Percentiles rank a stretch among this genome's conserved stretches.
phyloP scores from a whole-genome alignment of 2,329 filamentous ascomycete species.

The Metarhizium humberi region DNA sequence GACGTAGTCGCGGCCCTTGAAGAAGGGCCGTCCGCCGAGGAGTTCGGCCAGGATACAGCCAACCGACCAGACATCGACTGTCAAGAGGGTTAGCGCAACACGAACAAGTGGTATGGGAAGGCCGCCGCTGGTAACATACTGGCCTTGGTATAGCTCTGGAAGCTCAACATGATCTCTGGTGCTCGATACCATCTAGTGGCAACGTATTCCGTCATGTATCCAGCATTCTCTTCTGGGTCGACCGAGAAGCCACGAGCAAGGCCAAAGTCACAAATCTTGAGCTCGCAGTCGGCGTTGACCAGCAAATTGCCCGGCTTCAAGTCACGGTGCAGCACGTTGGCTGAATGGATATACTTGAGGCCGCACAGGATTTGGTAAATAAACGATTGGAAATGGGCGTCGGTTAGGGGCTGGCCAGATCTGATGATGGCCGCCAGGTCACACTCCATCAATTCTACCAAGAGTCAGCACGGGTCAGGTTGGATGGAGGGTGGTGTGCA shows the following conservation, averaged over 20 bases:
- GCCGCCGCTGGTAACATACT: conserved; percentile 54
- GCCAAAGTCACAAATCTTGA: conserved; percentile 99
- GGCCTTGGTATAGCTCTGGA: conserved; percentile 99
- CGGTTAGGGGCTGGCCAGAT: conserved; percentile 91
- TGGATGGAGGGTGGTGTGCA: no score
- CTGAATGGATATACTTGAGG: conserved; percentile 98
- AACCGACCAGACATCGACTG: conserved; percentile 98
- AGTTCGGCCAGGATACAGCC: conserved; percentile 96
- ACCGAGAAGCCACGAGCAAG: conserved; percentile 93
- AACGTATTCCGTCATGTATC: conserved; percentile 99
- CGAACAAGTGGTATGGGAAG: not conserved
- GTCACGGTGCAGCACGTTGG: conserved; percentile 94
- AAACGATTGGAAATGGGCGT: conserved; percentile 98
- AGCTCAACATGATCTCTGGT: conserved; percentile 98
- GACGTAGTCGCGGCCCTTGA: conserved; percentile 98
- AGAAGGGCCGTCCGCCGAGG: conserved; percentile 91
- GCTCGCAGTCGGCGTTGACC: conserved; percentile 97
- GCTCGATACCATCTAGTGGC: conserved; percentile 93
- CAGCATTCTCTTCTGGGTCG: conserved; percentile 95
- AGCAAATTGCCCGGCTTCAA: conserved; percentile 94
- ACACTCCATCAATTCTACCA: conserved; percentile 93
- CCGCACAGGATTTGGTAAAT: conserved; percentile 99
- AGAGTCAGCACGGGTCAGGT: not conserved
- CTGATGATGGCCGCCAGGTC: conserved; percentile 96
- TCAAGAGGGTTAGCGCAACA: not conserved